Evolutionary conservation across 2,329 filamentous ascomycete genomes (phyloP).

Genomic region (Epichloe hybrida): DNA sequence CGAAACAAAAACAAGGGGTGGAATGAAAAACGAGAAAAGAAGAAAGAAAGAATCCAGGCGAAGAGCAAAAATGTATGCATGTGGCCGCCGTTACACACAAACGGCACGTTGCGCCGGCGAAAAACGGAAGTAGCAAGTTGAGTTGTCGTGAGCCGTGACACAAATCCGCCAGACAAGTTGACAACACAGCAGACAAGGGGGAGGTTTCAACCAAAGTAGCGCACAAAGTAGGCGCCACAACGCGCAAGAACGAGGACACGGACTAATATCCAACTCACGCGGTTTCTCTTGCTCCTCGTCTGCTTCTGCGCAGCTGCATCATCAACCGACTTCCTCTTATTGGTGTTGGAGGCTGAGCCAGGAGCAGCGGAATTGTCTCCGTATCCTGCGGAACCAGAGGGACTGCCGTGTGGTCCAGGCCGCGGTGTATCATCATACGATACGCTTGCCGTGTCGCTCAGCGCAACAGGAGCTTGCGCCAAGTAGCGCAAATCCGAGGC

Average conservation of each 20-base stretch:
- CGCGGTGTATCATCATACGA: constrained; percentile 22
- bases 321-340: constrained; percentile 27
- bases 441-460: constrained; percentile 17
- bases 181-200: no score
- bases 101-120: no score
- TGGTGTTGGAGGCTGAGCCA: constrained; percentile 10
- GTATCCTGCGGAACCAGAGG: constrained; percentile 25
- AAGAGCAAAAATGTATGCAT: not conserved
- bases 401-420: constrained; percentile 19
- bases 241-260: not conserved
- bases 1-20: not conserved
- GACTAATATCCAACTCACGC: constrained; percentile 27
- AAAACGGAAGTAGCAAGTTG: no score
- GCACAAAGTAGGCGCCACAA: not conserved
- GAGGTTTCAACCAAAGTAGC: not conserved
- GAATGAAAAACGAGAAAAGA: not conserved
- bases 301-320: constrained; percentile 34
- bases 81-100: not conserved
- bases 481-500: constrained; percentile 40
- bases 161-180: not conserved
- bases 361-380: constrained; percentile 36
- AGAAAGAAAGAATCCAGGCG: not conserved
- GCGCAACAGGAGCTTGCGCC: constrained; percentile 24
- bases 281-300: constrained; percentile 47
- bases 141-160: not conserved